phyloP scores from a whole-genome alignment of 2,329 filamentous ascomycete genomes.

The Zymoseptoria brevis region DNA sequence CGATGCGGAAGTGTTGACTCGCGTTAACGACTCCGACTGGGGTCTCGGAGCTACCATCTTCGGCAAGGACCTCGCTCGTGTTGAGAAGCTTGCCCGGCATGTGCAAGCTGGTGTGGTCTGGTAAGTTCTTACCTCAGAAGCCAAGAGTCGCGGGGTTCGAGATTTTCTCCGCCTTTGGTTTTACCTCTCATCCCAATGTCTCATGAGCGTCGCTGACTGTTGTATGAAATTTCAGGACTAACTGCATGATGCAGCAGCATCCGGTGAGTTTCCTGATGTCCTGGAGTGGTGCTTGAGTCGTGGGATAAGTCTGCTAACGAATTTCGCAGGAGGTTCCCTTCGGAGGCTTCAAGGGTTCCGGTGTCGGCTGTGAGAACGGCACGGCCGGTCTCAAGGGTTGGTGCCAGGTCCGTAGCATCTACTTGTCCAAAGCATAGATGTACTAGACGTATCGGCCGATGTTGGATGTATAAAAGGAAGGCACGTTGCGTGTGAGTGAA shows the following conservation, averaged over 20 bases:
- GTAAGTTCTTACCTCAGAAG: neutral
- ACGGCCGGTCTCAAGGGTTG: conserved; percentile 35
- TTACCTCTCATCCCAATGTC: too few relatives aligned
- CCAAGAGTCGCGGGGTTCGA: neutral
- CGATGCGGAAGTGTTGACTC: conserved; percentile 67
- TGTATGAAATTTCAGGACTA: too few relatives aligned
- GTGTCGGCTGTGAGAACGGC: conserved; percentile 47
- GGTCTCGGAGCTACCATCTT: conserved; percentile 88
- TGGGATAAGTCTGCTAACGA: conserved; percentile 1
- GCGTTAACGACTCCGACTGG: conserved; percentile 93
- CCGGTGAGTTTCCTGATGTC: conserved; percentile 4
- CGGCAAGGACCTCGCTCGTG: conserved; percentile 74
- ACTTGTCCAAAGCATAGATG: conserved; percentile 32
- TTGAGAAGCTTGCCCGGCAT: conserved; percentile 65
- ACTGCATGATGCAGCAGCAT: conserved; percentile 18
- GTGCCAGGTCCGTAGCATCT: conserved; percentile 37
- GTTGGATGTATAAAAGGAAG: too few relatives aligned
- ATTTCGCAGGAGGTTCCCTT: conserved; percentile 42
- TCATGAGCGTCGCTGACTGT: too few relatives aligned
- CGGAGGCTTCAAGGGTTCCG: conserved; percentile 62
- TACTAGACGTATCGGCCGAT: neutral
- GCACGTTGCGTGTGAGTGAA: too few relatives aligned
- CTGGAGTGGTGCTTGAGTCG: neutral
- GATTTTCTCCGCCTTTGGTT: too few relatives aligned
- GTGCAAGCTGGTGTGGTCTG: conserved; percentile 80